Percentiles rank a stretch among this genome's conserved stretches.
Conservation (phyloP, 192 early-diverging fungal genomes). For the Lobosporangium transversale region DNA sequence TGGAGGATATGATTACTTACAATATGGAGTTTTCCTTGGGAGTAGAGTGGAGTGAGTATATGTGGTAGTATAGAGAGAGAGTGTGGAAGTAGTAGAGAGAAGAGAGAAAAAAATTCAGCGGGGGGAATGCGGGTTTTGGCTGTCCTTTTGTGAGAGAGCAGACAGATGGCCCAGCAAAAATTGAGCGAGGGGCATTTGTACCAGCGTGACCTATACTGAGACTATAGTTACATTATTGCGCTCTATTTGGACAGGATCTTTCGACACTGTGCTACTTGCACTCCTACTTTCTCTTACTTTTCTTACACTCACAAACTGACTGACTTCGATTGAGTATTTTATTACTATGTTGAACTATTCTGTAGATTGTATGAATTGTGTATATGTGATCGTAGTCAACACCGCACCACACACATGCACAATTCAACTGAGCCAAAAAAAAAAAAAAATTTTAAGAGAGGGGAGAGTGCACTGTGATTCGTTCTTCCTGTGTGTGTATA, state of each 20-base stretch:
- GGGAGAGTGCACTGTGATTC: slow-evolving; percentile 7
- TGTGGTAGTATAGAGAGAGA: slow-evolving; percentile 9
- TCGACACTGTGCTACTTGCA: too few relatives aligned
- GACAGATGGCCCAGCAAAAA: not conserved
- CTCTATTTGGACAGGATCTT: too few relatives aligned
- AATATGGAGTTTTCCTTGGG: too few relatives aligned
- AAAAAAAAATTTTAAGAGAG: slow-evolving; percentile 4
- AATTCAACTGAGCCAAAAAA: not conserved
- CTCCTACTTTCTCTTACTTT: too few relatives aligned
- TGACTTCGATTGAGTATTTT: too few relatives aligned
- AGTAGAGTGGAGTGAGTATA: not conserved
- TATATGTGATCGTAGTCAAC: too few relatives aligned
- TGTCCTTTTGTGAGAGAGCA: slow-evolving; percentile 28
- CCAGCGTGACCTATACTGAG: slow-evolving; percentile 20
- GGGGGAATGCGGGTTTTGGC: slow-evolving; percentile 15
- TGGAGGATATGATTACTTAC: too few relatives aligned
- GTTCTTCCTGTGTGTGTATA: too few relatives aligned
- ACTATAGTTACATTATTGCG: too few relatives aligned
- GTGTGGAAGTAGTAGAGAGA: slow-evolving; percentile 19
- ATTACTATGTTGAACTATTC: too few relatives aligned
- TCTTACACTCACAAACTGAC: too few relatives aligned
- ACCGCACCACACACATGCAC: not conserved
- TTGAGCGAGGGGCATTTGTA: not conserved
- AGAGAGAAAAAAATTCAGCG: slow-evolving; percentile 31
- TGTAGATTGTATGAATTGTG: too few relatives aligned